These are phyloP conservation scores for Nicotiana tabacum DNA, from an alignment of 257 asterid genomes.

Conservation along the genomic window DNA sequence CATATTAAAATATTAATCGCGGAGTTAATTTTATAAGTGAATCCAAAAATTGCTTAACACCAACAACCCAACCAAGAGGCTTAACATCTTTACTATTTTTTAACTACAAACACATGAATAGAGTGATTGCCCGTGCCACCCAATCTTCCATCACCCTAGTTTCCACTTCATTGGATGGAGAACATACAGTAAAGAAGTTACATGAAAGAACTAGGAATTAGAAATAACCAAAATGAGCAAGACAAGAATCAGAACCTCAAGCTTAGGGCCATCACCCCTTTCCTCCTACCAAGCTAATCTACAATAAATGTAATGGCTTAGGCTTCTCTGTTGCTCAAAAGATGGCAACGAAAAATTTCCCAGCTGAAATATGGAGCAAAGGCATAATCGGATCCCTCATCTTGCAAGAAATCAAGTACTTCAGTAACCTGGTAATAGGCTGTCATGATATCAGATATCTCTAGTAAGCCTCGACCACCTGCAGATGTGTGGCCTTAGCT, in stretches of 20 bases:
- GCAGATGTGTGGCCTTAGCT: constrained; percentile 14
- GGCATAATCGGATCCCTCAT: constrained; percentile 34
- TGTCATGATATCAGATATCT: constrained; percentile 10
- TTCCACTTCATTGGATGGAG: constrained; percentile 14
- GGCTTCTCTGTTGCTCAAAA: constrained; percentile 19
- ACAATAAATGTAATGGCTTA: constrained; percentile 14
- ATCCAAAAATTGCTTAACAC: too few species aligned
- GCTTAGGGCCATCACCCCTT: neutral
- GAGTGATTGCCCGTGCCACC: constrained; percentile 35
- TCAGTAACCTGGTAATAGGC: constrained; percentile 19
- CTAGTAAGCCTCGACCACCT: constrained; percentile 11
- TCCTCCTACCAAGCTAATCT: constrained; percentile 22
- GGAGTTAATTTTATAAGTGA: too few species aligned
- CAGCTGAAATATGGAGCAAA: constrained; percentile 26
- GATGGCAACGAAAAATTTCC: constrained; percentile 26
- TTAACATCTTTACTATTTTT: constrained; percentile 34
- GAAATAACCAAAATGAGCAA: constrained; percentile 19
- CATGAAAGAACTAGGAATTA: constrained; percentile 20
- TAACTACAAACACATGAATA: constrained; percentile 50
- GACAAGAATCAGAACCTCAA: constrained; percentile 28
- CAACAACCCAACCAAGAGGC: neutral
- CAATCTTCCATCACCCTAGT: constrained; percentile 11
- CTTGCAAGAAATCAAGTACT: constrained; percentile 25
- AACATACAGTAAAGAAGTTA: constrained; percentile 18
- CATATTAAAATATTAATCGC: too few species aligned